These are phyloP conservation scores for Cystobasidium slooffiae DNA, from an alignment of 1,284 basidiomycete genomes.

Conservation along the genomic window DNA sequence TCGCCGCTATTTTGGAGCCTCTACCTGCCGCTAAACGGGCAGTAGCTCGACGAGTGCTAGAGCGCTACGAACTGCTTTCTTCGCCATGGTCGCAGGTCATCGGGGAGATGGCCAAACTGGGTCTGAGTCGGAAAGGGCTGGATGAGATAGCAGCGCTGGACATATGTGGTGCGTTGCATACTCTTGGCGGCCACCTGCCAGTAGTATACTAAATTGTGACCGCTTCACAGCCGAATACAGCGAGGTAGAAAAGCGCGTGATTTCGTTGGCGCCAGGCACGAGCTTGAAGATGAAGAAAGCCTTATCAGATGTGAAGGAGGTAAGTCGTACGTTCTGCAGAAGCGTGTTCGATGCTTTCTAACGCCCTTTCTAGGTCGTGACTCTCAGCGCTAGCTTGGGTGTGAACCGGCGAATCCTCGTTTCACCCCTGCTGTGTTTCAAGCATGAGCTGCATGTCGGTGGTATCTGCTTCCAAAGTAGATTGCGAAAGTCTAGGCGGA, in stretches of 20 bases:
- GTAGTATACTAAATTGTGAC: too few species aligned
- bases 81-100: slow-evolving; percentile 50
- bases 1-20: slow-evolving; percentile 33
- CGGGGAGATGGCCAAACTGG: slow-evolving; percentile 50
- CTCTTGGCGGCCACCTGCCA: neutral
- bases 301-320: slow-evolving; percentile 26
- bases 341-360: slow-evolving; percentile 34
- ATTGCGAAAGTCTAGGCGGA: slow-evolving; percentile 57
- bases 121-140: slow-evolving; percentile 47
- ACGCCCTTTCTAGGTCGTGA: slow-evolving; percentile 55
- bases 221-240: neutral
- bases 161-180: slow-evolving; percentile 34
- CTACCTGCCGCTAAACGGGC: slow-evolving; percentile 19
- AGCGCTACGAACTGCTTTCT: slow-evolving; percentile 49
- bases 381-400: slow-evolving; percentile 59
- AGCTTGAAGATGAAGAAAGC: slow-evolving; percentile 1
- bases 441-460: slow-evolving; percentile 60
- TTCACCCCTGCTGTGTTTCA: slow-evolving; percentile 58
- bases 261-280: neutral
- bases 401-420: slow-evolving; percentile 60
- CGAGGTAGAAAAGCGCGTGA: slow-evolving; percentile 16
- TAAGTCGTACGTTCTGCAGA: neutral
- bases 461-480: slow-evolving; percentile 63
- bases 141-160: slow-evolving; percentile 47
- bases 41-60: slow-evolving; percentile 40